Evolutionary conservation across 768 basidiomycete genomes (phyloP).

Genomic region (Boletus rubescentipes): DNA sequence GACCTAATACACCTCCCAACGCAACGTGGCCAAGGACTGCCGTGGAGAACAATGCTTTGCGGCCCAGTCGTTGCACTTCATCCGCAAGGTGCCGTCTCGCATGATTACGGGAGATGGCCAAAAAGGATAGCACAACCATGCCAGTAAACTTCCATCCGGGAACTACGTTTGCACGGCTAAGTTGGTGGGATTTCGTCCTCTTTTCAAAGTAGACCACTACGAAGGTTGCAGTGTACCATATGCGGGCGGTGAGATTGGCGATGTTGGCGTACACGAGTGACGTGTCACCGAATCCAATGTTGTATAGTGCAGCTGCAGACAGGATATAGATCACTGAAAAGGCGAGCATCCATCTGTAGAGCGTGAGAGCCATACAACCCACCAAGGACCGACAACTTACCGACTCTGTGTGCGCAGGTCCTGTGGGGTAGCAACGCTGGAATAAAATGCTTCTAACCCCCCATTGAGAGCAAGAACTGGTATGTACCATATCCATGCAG

Average conservation of each 20-base stretch:
- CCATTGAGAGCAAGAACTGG: constrained; percentile 91
- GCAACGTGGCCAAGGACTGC: constrained; percentile 25
- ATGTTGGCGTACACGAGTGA: constrained; percentile 79
- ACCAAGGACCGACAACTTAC: constrained; percentile 30
- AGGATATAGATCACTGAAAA: constrained; percentile 71
- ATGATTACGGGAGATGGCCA: constrained; percentile 19
- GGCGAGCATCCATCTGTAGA: constrained; percentile 66
- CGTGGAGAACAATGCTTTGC: constrained; percentile 20
- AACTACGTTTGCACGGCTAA: constrained; percentile 13
- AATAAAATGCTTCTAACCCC: constrained; percentile 86
- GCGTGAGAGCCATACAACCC: not conserved
- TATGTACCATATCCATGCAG: constrained; percentile 84
- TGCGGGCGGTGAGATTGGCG: constrained; percentile 60
- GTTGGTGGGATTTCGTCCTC: constrained; percentile 10
- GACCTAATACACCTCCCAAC: constrained; percentile 25
- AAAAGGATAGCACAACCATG: constrained; percentile 23
- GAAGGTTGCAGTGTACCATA: constrained; percentile 58
- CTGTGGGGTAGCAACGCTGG: constrained; percentile 65
- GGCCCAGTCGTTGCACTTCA: constrained; percentile 15
- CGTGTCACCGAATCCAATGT: constrained; percentile 55
- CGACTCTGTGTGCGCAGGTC: constrained; percentile 73
- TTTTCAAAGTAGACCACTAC: constrained; percentile 45
- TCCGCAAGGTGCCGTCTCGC: constrained; percentile 15
- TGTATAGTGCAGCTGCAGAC: constrained; percentile 48
- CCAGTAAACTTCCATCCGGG: constrained; percentile 30